Conservation (phyloP, 2,329 filamentous ascomycete species). For the Aspergillus pseudoterreus region DNA sequence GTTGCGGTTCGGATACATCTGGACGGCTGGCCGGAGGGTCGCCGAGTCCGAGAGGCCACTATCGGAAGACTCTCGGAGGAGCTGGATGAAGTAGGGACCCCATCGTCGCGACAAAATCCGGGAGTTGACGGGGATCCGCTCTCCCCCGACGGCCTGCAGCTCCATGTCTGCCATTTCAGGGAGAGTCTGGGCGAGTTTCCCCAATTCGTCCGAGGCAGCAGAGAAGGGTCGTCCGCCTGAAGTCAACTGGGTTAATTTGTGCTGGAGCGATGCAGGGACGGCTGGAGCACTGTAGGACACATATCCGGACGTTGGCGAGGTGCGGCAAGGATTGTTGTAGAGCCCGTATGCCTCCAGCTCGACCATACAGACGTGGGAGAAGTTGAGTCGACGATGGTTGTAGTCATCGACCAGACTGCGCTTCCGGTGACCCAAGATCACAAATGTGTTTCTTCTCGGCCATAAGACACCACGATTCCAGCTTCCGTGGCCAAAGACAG, state of each 20-base stretch:
- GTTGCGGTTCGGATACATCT: slow-evolving; percentile 61
- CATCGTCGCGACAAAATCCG: slow-evolving; percentile 81
- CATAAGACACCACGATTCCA: slow-evolving; percentile 96
- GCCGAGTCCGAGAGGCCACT: slow-evolving; percentile 68
- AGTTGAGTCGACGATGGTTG: slow-evolving; percentile 96
- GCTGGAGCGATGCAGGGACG: slow-evolving; percentile 54
- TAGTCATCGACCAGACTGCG: slow-evolving; percentile 95
- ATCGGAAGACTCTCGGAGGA: slow-evolving; percentile 75
- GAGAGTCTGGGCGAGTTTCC: slow-evolving; percentile 71
- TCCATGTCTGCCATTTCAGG: slow-evolving; percentile 97
- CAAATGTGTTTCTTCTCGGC: slow-evolving; percentile 90
- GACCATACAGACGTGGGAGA: slow-evolving; percentile 93
- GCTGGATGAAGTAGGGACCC: slow-evolving; percentile 93
- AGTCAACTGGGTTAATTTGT: slow-evolving; percentile 49
- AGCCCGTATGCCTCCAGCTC: slow-evolving; percentile 96
- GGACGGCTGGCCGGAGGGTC: slow-evolving; percentile 65
- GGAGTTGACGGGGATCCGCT: slow-evolving; percentile 90
- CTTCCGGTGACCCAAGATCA: slow-evolving; percentile 90
- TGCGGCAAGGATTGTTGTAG: slow-evolving; percentile 88
- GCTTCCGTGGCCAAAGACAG: slow-evolving; percentile 92
- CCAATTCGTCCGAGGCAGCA: slow-evolving; percentile 77
- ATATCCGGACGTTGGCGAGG: slow-evolving; percentile 74
- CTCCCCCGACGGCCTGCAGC: slow-evolving; percentile 83
- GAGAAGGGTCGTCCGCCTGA: slow-evolving; percentile 75
- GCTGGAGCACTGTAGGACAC: slow-evolving; percentile 75